Percentiles rank a stretch among this genome's conserved stretches.
Conservation (phyloP, 2,329 filamentous ascomycete species). For the Acrocalymma vagum region DNA sequence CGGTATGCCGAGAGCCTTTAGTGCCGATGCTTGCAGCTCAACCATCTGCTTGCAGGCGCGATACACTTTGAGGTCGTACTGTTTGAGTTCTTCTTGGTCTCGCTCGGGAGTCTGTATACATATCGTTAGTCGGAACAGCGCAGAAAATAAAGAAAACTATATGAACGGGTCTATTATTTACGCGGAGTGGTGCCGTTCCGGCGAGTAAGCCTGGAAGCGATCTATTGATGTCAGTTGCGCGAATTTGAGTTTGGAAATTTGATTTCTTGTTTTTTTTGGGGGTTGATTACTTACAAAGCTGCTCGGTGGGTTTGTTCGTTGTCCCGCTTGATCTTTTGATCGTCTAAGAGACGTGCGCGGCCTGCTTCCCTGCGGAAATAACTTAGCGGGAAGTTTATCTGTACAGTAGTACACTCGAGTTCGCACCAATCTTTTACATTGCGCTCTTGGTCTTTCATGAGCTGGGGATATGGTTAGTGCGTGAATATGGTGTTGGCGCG, state of each 20-base stretch:
- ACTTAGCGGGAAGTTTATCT: too few relatives aligned
- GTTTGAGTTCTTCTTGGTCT: constrained; percentile 62
- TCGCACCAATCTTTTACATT: constrained; percentile 72
- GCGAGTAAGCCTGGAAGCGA: constrained; percentile 38
- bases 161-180: constrained; percentile 5
- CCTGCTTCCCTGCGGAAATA: too few relatives aligned
- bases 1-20: constrained; percentile 60
- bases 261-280: neutral
- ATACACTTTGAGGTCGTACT: constrained; percentile 71
- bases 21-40: constrained; percentile 62
- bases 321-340: constrained; percentile 60
- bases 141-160: too few relatives aligned
- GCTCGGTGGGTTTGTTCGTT: constrained; percentile 64
- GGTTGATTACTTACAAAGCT: constrained; percentile 57
- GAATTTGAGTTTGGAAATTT: neutral
- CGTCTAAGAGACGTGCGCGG: constrained; percentile 60
- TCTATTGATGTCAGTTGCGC: constrained; percentile 19
- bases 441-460: constrained; percentile 70
- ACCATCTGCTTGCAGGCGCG: constrained; percentile 67
- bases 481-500: too few relatives aligned
- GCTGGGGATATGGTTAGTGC: too few relatives aligned
- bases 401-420: too few relatives aligned
- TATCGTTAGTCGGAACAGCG: too few relatives aligned
- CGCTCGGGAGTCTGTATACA: constrained; percentile 54
- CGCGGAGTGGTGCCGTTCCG: constrained; percentile 29